Evolutionary conservation across 164 flowering plant species (phyloP), one percentile per base, ranked within the genome.

Genomic region (Vitis vinifera): DNA sequence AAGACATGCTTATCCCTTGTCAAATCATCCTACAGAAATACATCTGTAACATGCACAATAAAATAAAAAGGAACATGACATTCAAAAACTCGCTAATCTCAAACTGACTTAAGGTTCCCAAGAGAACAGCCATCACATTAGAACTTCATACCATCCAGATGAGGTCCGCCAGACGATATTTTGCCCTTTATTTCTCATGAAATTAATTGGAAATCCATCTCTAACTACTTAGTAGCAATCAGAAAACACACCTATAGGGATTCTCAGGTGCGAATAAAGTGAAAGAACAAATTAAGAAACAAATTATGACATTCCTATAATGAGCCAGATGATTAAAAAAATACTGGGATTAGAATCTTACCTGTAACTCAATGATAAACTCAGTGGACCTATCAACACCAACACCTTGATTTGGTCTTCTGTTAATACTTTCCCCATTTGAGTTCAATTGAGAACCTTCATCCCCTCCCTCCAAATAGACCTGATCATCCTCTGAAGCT

Each of bases 291-390:
- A 9, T 1, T n/a, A 15, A 2, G 27, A 50, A 57, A 14, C 27
- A 23, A 23, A 23, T 23, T 23, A 23, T 11, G 13, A 29, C 44
- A 17, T 60, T 15, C 31, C 27, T 23, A 23, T 23, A 23, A 23
- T 23, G 27, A 23, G 44, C 44, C 7, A 37, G 44, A 37, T 37
- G 44, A 37, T 44, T n/a, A 44, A 10, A 72, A 23, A 30, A 23
- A 68, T 50, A 44, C 47, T 48, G 10, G 8, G 65, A 51, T 14
- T 15, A 11, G 49, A 59, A 30, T 60, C 37, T 16, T 23, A 94
- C 99, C 98, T 95, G 97, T 74, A 95, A 64, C 75, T 95, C 97
- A 70, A 95, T 69, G 29, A 84, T 71, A 27, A 83, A 77, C 75
- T 90, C 93, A 12, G 80, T 69, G 50, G 92, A 68, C 27, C 74